These are phyloP conservation scores for Fusarium buxicola DNA, from an alignment of 2,329 filamentous ascomycete species.

Conservation along the genomic window DNA sequence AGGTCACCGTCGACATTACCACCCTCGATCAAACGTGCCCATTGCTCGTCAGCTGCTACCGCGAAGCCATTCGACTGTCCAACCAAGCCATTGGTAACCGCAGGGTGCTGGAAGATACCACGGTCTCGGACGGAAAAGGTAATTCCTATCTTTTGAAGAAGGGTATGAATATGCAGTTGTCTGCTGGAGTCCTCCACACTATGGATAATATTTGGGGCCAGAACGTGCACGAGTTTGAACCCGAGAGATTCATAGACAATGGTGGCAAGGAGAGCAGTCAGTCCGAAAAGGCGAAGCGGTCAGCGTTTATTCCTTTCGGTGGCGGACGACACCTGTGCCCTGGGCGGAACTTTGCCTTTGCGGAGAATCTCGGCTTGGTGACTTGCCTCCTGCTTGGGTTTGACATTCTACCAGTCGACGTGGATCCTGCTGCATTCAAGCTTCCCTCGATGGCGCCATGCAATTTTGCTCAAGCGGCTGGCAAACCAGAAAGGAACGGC, in stretches of 20 bases:
- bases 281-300: constrained; percentile 12
- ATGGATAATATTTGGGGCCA: constrained; percentile 27
- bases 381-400: constrained; percentile 28
- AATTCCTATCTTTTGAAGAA: constrained; percentile 33
- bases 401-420: constrained; percentile 5
- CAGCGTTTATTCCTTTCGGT: constrained; percentile 22
- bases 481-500: constrained; percentile 13
- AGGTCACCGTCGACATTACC: constrained; percentile 49
- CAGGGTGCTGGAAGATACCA: constrained; percentile 26
- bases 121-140: constrained; percentile 20
- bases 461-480: constrained; percentile 10
- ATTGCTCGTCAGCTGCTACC: constrained; percentile 39
- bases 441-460: constrained; percentile 1
- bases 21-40: constrained; percentile 54
- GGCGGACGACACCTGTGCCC: constrained; percentile 29
- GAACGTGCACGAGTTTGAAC: constrained; percentile 12
- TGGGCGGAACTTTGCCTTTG: constrained; percentile 31
- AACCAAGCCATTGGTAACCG: constrained; percentile 28
- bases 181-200: constrained; percentile 7
- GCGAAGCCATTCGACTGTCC: constrained; percentile 16
- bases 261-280: constrained; percentile 15
- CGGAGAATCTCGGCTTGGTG: constrained; percentile 29
- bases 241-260: constrained; percentile 25
- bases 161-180: constrained; percentile 26
- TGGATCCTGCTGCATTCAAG: neutral